Percentiles rank a stretch among this genome's conserved stretches.
Conservation (phyloP, 768 basidiomycete genomes). For the Pleurotus cornucopiae region DNA sequence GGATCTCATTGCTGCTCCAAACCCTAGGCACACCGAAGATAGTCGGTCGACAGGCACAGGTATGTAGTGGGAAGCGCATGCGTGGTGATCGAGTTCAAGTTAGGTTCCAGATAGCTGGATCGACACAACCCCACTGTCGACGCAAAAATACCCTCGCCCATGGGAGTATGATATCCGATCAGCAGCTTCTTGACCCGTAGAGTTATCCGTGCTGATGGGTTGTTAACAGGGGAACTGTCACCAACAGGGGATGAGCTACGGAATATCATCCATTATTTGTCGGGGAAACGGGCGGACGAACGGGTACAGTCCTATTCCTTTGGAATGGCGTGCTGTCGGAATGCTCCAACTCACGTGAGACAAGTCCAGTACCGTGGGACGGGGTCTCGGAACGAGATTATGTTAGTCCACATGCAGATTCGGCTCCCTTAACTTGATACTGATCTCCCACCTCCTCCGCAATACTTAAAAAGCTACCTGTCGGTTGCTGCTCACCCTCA, state of each 20-base stretch:
- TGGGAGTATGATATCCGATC: slow-evolving; percentile 8
- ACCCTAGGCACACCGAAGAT: background rate
- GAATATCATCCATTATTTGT: slow-evolving; percentile 7
- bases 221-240: slow-evolving; percentile 6
- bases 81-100: background rate
- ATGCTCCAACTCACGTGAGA: slow-evolving; percentile 7
- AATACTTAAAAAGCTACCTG: slow-evolving; percentile 3
- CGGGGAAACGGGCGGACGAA: slow-evolving; percentile 5
- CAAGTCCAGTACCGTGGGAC: slow-evolving; percentile 3
- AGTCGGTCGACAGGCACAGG: background rate
- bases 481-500: slow-evolving; percentile 3
- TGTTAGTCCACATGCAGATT: slow-evolving; percentile 5
- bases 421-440: background rate
- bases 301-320: background rate
- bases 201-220: slow-evolving; percentile 5
- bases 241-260: slow-evolving; percentile 4
- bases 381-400: slow-evolving; percentile 8
- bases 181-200: slow-evolving; percentile 9
- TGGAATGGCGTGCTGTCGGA: too few relatives aligned
- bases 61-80: background rate
- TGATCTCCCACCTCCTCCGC: slow-evolving; percentile 5
- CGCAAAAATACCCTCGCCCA: background rate
- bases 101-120: slow-evolving; percentile 1
- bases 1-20: too few relatives aligned
- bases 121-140: slow-evolving; percentile 2